A percentile compares a stretch with the other conserved stretches of the same genome.
These are phyloP conservation scores for Petasospora fabianii DNA, from an alignment of 1,139 yeast genomes.

Conservation along the genomic window DNA sequence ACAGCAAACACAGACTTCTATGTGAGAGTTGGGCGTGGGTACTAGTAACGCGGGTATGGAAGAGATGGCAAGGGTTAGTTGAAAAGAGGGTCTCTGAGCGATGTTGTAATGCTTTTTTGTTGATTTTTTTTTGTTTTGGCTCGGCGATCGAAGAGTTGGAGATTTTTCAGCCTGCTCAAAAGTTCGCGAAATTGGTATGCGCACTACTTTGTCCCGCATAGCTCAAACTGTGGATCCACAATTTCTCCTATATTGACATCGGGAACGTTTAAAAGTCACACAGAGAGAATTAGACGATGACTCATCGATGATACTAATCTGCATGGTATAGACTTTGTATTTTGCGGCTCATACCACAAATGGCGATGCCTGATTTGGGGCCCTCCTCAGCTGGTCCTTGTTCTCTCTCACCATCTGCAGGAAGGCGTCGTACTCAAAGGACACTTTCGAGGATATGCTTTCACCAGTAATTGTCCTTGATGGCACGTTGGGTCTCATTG, in stretches of 20 bases:
- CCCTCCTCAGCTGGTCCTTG: background rate
- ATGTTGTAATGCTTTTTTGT: background rate
- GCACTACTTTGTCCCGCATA: background rate
- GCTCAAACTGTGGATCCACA: too few species aligned
- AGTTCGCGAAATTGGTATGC: background rate
- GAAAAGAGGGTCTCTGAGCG: background rate
- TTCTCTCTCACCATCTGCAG: background rate
- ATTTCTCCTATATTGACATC: too few species aligned
- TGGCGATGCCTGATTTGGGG: background rate
- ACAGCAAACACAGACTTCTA: too few species aligned
- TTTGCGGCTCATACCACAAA: background rate
- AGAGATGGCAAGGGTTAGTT: background rate
- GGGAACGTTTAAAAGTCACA: too few species aligned
- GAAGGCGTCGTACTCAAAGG: background rate
- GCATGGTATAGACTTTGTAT: too few species aligned
- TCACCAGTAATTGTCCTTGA: background rate
- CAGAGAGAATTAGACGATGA: background rate
- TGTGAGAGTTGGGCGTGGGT: too few species aligned
- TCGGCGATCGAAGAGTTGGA: slow-evolving; percentile 6
- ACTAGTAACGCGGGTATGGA: too few species aligned
- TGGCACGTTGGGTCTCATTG: background rate
- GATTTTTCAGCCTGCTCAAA: slow-evolving; percentile 1
- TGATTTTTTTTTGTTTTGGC: slow-evolving; percentile 8
- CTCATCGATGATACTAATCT: background rate
- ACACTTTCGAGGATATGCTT: background rate